These are phyloP conservation scores for Fusarium irregulare DNA, from an alignment of 2,329 filamentous ascomycete species.

Conservation along the genomic window DNA sequence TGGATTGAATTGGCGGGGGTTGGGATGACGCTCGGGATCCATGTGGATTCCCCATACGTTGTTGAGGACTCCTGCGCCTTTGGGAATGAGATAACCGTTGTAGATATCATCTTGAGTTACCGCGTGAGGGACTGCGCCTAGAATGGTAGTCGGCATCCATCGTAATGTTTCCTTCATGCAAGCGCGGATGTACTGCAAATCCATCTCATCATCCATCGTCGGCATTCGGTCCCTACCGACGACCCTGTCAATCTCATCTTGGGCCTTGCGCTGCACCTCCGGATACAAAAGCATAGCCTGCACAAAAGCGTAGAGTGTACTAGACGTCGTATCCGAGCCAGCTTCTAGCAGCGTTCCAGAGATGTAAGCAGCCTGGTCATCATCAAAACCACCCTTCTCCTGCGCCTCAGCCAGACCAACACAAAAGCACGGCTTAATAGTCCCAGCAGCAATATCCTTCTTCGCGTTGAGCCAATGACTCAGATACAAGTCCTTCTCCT, in stretches of 20 bases:
- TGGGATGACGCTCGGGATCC: constrained; percentile 73
- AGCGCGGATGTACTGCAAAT: constrained; percentile 57
- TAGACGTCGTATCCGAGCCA: constrained; percentile 49
- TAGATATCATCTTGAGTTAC: constrained; percentile 47
- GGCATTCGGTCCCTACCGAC: constrained; percentile 57
- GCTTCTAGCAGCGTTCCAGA: constrained; percentile 43
- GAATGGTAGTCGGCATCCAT: constrained; percentile 48
- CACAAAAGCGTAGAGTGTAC: constrained; percentile 50
- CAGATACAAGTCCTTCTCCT: constrained; percentile 1
- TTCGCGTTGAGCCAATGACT: constrained; percentile 5
- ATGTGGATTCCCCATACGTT: constrained; percentile 60
- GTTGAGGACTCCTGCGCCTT: constrained; percentile 42
- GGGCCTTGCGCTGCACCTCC: constrained; percentile 56
- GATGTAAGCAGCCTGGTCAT: constrained; percentile 21
- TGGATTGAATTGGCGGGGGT: constrained; percentile 51
- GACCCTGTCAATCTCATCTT: constrained; percentile 57
- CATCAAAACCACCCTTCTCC: constrained; percentile 2
- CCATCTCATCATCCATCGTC: constrained; percentile 54
- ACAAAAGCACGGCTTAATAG: constrained; percentile 25
- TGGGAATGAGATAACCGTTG: constrained; percentile 45
- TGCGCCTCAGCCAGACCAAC: constrained; percentile 9
- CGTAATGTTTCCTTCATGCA: constrained; percentile 50
- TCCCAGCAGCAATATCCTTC: constrained; percentile 19
- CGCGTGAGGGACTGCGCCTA: constrained; percentile 52
- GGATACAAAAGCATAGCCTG: constrained; percentile 60